Evolutionary conservation across 2,329 filamentous ascomycete genomes (phyloP), one percentile per base, ranked within the genome.

Genomic region (Ophiosphaerella narmari): DNA sequence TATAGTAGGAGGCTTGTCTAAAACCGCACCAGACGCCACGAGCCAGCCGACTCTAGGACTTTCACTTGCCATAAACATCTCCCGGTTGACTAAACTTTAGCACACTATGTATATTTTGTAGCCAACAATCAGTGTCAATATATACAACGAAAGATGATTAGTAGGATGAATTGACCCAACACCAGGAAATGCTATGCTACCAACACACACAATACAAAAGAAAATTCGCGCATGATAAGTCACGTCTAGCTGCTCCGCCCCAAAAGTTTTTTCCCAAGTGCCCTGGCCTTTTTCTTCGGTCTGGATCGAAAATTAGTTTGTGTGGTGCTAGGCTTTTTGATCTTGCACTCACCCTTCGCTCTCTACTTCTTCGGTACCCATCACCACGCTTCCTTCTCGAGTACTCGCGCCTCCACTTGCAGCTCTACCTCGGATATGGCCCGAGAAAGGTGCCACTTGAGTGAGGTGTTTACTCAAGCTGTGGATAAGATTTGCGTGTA

Each of bases 381-480:
- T 48, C n/a, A 41, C 49, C n/a, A 48, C 43, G 16, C 52, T 57
- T 14, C 46, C 57, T 7, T 49, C 49, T 48, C 58, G 16, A 52
- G 58, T 54, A 35, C 52, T 57, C 8, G 48, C 44, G 0, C 55
- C 59, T 4, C 42, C 44, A 35, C 50, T 56, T 12, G 44, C 52
- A 1, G 62, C 56, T 1, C 54, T 32, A 2, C 59, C 62, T 21
- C 44, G 24, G 13, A 54, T 52, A 29, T 67, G 59, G 4, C 55
- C 54, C 2, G 51, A 47, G 52, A 71, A 68, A 1, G 66, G 65
- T 12, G 63, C 63, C 2, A 71, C 63, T 4, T 61, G 59, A 9
- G 68, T 67, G n/a, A 72, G 55, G 46, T 72, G 69, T 34, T 65
- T 63, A 48, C 65, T 67, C 34, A 71, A 47, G 43, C 59, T 67